Percentiles rank a stretch among this genome's conserved stretches.
These are phyloP conservation scores for Polyporus tsugae DNA, from an alignment of 1,284 basidiomycete species.

Conservation along the genomic window DNA sequence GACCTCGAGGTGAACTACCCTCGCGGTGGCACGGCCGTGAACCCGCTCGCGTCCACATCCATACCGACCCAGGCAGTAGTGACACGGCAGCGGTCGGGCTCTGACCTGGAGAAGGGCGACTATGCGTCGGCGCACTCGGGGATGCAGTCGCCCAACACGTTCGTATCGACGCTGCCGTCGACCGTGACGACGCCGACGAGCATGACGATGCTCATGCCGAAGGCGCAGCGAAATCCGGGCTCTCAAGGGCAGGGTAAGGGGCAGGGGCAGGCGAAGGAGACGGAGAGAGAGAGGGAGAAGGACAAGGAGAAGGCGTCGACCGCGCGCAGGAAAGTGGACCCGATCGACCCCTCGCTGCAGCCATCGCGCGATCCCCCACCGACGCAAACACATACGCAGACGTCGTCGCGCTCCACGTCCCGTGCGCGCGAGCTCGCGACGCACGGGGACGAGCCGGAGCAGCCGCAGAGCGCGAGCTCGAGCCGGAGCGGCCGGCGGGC, in stretches of 20 bases:
- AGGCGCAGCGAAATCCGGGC: neutral
- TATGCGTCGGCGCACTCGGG: neutral
- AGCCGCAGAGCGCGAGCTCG: conserved; percentile 2
- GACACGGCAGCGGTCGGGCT: conserved; percentile 2
- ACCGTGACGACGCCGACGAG: conserved; percentile 23
- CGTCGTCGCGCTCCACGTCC: neutral
- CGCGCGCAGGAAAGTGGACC: conserved; percentile 24
- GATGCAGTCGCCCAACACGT: conserved; percentile 3
- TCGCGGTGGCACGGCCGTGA: neutral
- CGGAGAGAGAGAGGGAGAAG: neutral
- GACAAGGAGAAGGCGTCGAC: conserved; percentile 1
- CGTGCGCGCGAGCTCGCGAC: neutral
- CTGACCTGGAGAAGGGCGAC: neutral
- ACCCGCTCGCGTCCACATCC: neutral
- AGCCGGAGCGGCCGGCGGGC: conserved; percentile 15
- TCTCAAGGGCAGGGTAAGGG: neutral
- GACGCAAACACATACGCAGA: neutral
- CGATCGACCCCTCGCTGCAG: conserved; percentile 28
- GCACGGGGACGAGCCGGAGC: conserved; percentile 1
- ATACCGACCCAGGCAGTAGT: neutral
- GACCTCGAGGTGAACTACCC: conserved; percentile 13
- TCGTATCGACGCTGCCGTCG: conserved; percentile 12
- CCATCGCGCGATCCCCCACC: conserved; percentile 7
- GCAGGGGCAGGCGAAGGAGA: neutral
- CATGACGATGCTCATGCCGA: conserved; percentile 22